Conservation (phyloP, 2,329 filamentous ascomycete genomes). For the Ophiostoma angusticollis region DNA sequence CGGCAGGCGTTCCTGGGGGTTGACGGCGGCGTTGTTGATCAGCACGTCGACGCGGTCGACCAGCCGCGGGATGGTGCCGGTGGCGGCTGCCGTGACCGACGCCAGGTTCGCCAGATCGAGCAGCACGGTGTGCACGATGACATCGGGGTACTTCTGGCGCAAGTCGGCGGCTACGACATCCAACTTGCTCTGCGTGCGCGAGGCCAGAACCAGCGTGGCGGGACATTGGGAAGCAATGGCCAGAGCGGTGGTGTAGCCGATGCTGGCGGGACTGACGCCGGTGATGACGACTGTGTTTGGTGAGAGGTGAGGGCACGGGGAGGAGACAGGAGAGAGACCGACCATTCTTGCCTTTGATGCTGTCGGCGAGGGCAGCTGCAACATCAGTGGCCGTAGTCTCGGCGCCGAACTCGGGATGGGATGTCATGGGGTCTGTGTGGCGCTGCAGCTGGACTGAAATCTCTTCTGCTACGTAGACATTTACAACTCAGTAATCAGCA, state of each 20-base stretch:
- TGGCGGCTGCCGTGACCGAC: slow-evolving; percentile 23
- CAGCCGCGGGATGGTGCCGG: slow-evolving; percentile 18
- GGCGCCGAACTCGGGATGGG: slow-evolving; percentile 10
- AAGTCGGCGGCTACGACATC: slow-evolving; percentile 27
- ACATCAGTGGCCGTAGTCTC: slow-evolving; percentile 14
- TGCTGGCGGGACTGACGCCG: slow-evolving; percentile 28
- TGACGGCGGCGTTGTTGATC: slow-evolving; percentile 30
- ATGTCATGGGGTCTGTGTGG: slow-evolving; percentile 8
- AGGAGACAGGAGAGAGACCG: neutral
- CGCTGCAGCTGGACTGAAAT: neutral
- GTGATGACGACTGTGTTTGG: slow-evolving; percentile 18
- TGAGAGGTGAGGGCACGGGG: too few relatives aligned
- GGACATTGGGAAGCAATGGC: slow-evolving; percentile 33
- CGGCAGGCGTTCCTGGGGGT: slow-evolving; percentile 21
- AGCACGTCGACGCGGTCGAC: slow-evolving; percentile 25
- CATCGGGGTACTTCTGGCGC: slow-evolving; percentile 11
- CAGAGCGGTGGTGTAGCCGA: slow-evolving; percentile 28
- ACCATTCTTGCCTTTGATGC: slow-evolving; percentile 12
- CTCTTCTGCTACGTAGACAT: too few relatives aligned
- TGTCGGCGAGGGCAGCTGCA: slow-evolving; percentile 8
- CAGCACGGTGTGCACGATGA: slow-evolving; percentile 17
- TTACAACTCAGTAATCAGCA: too few relatives aligned
- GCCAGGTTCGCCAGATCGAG: slow-evolving; percentile 24
- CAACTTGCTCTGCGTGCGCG: slow-evolving; percentile 30
- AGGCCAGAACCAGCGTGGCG: slow-evolving; percentile 29